Evolutionary conservation across 768 basidiomycete genomes (phyloP), one percentile per base, ranked within the genome.

Genomic region (Boletellus sp.): DNA sequence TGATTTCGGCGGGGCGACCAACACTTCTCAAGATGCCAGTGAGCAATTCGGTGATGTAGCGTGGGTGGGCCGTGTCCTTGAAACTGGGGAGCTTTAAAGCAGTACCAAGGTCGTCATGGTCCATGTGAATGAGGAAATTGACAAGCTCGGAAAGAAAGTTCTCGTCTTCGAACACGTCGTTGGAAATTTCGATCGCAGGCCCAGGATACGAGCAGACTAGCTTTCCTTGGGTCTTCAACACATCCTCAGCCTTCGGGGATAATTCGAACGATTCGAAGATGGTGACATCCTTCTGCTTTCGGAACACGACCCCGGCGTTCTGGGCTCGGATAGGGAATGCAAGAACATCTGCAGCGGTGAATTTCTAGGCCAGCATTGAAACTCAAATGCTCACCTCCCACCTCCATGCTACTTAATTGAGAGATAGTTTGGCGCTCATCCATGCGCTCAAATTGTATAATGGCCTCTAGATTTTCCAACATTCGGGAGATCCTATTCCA

Each of bases 291-390:
- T 53, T 22, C 10, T 50, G 28, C 46, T 59, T 62, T 40, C 68
- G 65, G 12, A 75, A 50, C 15, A 80, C 60, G 1, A 80, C 44
- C 16, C 65, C 75, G 1, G 79, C 76, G 37, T 80, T 80, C 48
- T 79, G 79, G 2, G 68, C 67, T 7, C 65, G 63, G 19, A 80
- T 65, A 6, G 66, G 64, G 26, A 78, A 62, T 16, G 62, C 61
- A 13, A 72, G 44, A 20, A 68, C 56, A 44, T 72, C 79, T 78
- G 37, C 20, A 10, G n/a, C 20, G 4, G 8, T 51, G 3, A 55
- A 43, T 24, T 32, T 38, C 11, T 37, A 19, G 10, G 7, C 20
- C 6, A n/a, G 7, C n/a, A 36, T 28, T 31, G 15, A 33, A 28
- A 23, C 15, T 44, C 32, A 1, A 34, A 34, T 3, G 11, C 43